phyloP scores from a whole-genome alignment of 352 stramenopile genomes.

The Thalassiosira ordinaria region DNA sequence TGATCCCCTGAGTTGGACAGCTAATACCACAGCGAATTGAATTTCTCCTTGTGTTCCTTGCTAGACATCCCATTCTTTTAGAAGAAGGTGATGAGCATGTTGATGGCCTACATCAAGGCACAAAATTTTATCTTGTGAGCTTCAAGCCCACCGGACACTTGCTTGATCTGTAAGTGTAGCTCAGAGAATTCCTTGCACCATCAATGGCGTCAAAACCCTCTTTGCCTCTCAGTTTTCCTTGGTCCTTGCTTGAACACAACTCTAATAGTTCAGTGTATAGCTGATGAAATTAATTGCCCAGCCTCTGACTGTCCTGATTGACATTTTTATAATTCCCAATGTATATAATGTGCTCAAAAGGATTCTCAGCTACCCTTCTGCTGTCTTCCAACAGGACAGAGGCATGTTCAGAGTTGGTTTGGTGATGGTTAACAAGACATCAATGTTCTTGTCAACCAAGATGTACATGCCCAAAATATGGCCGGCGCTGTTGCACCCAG shows the following conservation, averaged over 20 bases:
- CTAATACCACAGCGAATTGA: background rate
- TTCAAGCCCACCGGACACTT: background rate
- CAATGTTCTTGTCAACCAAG: too few relatives aligned
- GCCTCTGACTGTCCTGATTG: too few relatives aligned
- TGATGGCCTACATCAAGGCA: background rate
- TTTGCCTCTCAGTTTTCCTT: background rate
- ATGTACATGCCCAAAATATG: too few relatives aligned
- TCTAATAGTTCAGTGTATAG: background rate
- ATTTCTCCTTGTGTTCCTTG: background rate
- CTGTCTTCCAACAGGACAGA: too few relatives aligned
- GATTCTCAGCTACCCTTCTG: too few relatives aligned
- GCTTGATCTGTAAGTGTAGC: background rate
- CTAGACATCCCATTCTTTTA: background rate
- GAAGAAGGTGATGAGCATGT: background rate
- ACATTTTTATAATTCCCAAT: too few relatives aligned
- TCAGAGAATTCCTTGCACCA: background rate
- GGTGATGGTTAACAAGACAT: too few relatives aligned
- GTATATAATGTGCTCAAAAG: too few relatives aligned
- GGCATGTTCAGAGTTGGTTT: too few relatives aligned
- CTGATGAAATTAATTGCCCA: too few relatives aligned
- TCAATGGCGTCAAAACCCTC: background rate
- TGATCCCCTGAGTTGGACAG: background rate
- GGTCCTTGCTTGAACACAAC: background rate
- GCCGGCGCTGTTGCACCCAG: too few relatives aligned
- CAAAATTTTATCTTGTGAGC: background rate